Conservation (phyloP, 106 monocot genomes). For the Phalaenopsis equestris region DNA sequence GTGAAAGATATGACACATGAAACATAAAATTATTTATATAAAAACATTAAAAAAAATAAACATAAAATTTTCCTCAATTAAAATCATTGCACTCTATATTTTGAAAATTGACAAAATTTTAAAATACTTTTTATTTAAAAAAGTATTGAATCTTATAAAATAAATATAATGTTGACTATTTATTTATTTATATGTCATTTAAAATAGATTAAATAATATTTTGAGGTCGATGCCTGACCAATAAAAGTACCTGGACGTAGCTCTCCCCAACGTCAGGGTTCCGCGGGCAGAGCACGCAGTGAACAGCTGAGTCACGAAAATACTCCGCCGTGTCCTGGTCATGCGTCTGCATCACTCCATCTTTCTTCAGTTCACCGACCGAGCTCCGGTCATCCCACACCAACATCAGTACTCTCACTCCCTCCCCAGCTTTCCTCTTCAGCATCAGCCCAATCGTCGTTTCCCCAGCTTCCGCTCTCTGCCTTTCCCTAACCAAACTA, state of each 20-base stretch:
- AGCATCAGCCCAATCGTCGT: conserved; percentile 39
- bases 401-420: conserved; percentile 34
- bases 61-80: too few relatives aligned
- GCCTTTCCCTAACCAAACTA: conserved; percentile 13
- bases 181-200: too few relatives aligned
- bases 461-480: neutral
- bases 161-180: too few relatives aligned
- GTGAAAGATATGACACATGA: too few relatives aligned
- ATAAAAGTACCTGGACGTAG: conserved; percentile 9
- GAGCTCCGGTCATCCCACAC: conserved; percentile 50
- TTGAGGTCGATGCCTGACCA: too few relatives aligned
- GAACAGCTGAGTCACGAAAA: conserved; percentile 26
- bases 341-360: conserved; percentile 41
- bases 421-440: conserved; percentile 31
- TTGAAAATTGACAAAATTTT: too few relatives aligned
- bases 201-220: too few relatives aligned
- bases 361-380: conserved; percentile 21
- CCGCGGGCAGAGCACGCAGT: conserved; percentile 35
- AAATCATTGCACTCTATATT: too few relatives aligned
- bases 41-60: too few relatives aligned
- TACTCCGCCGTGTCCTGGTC: conserved; percentile 33
- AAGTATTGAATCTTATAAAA: too few relatives aligned
- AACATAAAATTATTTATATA: too few relatives aligned
- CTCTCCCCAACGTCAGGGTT: conserved; percentile 31
- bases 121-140: too few relatives aligned